Evolutionary conservation across 2,329 filamentous ascomycete genomes (phyloP).

Genomic region (Tympanopsis confertula): DNA sequence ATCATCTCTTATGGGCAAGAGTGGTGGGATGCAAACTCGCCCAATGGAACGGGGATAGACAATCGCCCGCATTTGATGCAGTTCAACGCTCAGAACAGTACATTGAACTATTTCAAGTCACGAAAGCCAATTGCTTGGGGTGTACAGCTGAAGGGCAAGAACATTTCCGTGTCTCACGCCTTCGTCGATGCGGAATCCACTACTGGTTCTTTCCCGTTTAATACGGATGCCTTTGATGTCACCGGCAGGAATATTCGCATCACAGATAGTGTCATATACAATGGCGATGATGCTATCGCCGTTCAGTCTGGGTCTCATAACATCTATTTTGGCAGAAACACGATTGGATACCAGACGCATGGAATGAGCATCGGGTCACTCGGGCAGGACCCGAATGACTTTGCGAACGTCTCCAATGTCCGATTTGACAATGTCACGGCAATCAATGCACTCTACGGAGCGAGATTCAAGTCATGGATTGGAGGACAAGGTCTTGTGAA

Average conservation of each 20-base stretch:
- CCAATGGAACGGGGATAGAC: constrained; percentile 21
- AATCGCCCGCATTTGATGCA: constrained; percentile 26
- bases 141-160: constrained; percentile 21
- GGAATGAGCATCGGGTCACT: constrained; percentile 30
- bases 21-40: constrained; percentile 30
- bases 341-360: constrained; percentile 29
- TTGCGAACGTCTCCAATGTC: constrained; percentile 26
- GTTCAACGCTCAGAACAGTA: constrained; percentile 20
- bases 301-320: constrained; percentile 22
- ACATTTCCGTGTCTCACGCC: constrained; percentile 24
- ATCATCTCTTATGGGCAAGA: constrained; percentile 30
- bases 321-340: constrained; percentile 22
- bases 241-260: constrained; percentile 15
- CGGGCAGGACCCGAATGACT: constrained; percentile 19
- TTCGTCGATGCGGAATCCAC: constrained; percentile 24
- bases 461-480: constrained; percentile 29
- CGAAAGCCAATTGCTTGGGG: constrained; percentile 30
- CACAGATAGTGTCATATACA: constrained; percentile 16
- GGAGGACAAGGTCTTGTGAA: constrained; percentile 26
- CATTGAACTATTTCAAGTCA: constrained; percentile 25
- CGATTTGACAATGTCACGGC: constrained; percentile 28
- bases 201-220: constrained; percentile 25
- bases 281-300: constrained; percentile 29
- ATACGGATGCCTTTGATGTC: constrained; percentile 21
- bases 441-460: constrained; percentile 24